Percentiles rank a stretch among this genome's conserved stretches.
phyloP scores from a whole-genome alignment of 345 rosid genomes.

The Hirschfeldia incana region DNA sequence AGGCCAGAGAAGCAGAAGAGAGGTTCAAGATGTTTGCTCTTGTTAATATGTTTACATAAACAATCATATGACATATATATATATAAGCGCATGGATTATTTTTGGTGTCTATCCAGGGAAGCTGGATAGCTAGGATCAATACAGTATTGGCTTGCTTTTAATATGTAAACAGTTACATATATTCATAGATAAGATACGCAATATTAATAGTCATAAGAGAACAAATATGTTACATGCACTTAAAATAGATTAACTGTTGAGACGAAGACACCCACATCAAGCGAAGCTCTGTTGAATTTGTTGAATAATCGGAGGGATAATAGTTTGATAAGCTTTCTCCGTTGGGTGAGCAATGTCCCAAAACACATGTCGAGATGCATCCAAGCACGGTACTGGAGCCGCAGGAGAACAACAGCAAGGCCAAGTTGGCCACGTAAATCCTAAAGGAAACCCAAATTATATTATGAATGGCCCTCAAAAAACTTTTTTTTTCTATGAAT shows the following conservation, averaged over 20 bases:
- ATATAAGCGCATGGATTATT: not conserved
- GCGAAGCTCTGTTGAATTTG: conserved; percentile 37
- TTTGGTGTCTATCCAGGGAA: not conserved
- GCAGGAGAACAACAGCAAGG: conserved; percentile 33
- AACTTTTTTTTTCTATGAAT: too few relatives aligned
- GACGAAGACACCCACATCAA: conserved; percentile 8
- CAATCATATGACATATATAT: not conserved
- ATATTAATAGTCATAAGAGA: not conserved
- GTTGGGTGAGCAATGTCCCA: conserved; percentile 39
- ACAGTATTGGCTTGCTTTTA: not conserved
- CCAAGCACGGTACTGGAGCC: conserved; percentile 31
- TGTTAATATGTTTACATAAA: not conserved
- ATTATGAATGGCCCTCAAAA: not conserved
- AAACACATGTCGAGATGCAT: conserved; percentile 35
- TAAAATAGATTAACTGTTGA: not conserved
- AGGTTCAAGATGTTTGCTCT: conserved; percentile 47
- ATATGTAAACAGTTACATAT: not conserved
- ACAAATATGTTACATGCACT: not conserved
- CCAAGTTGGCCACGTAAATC: conserved; percentile 21
- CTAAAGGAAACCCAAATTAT: conserved; percentile 6
- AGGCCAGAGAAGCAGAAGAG: conserved; percentile 72
- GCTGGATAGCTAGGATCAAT: not conserved
- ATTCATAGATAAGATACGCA: not conserved
- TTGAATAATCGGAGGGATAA: conserved; percentile 31
- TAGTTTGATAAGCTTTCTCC: conserved; percentile 31